phyloP scores from a whole-genome alignment of 2,329 filamentous ascomycete genomes.

The Kalaharituber pfeilii region DNA sequence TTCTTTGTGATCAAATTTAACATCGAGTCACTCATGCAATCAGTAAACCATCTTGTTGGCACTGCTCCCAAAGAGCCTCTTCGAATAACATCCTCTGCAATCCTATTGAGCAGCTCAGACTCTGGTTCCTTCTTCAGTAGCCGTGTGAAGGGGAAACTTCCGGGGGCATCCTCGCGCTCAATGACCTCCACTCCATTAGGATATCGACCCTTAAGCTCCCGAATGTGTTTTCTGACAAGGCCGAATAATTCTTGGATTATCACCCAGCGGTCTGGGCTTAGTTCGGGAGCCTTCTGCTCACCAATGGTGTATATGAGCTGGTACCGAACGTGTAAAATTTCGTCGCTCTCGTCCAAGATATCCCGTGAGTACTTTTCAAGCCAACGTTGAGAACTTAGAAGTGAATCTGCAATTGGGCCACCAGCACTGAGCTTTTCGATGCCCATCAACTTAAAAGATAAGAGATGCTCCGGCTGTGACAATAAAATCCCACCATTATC shows the following conservation, averaged over 20 bases:
- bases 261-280: constrained; percentile 37
- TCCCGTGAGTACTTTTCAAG: constrained; percentile 38
- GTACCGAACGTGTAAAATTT: constrained; percentile 36
- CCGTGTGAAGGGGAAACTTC: constrained; percentile 39
- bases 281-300: constrained; percentile 33
- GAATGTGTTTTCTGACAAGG: constrained; percentile 29
- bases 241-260: constrained; percentile 30
- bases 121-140: constrained; percentile 37
- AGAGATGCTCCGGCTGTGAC: constrained; percentile 43
- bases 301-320: constrained; percentile 43
- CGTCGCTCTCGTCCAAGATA: constrained; percentile 47
- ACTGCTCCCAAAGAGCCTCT: not conserved
- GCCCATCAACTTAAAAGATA: constrained; percentile 48
- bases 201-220: constrained; percentile 27
- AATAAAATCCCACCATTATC: constrained; percentile 38
- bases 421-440: constrained; percentile 39
- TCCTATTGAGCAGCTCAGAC: constrained; percentile 28
- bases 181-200: constrained; percentile 35
- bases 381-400: constrained; percentile 34
- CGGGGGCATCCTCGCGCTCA: constrained; percentile 24
- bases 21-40: not conserved
- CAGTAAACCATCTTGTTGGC: not conserved
- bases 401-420: constrained; percentile 33
- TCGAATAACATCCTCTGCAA: constrained; percentile 29
- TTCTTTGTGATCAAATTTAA: not conserved